These are phyloP conservation scores for Melanomma pulvis-pyrius DNA, from an alignment of 495 filamentous ascomycete genomes.

Conservation along the genomic window DNA sequence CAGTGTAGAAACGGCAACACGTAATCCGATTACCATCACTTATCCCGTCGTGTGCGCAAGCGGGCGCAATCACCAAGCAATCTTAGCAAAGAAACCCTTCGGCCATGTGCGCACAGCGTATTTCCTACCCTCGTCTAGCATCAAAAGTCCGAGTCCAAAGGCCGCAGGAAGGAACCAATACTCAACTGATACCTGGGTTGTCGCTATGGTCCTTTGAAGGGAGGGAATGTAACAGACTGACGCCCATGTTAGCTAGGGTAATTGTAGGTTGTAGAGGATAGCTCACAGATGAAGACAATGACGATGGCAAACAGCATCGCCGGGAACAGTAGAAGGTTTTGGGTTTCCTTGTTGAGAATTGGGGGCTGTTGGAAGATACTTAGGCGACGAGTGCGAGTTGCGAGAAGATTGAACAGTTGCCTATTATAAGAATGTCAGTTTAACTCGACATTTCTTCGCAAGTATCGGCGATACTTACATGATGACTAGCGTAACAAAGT, in stretches of 20 bases:
- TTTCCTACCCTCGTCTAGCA: slow-evolving; percentile 63
- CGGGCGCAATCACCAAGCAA: slow-evolving; percentile 53
- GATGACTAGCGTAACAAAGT: slow-evolving; percentile 74
- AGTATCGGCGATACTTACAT: slow-evolving; percentile 52
- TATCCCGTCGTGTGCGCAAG: background rate
- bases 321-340: slow-evolving; percentile 66
- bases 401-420: slow-evolving; percentile 73
- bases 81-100: slow-evolving; percentile 48
- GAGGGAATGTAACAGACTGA: slow-evolving; percentile 32
- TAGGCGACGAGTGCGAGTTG: slow-evolving; percentile 64
- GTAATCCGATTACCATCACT: background rate
- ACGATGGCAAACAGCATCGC: slow-evolving; percentile 64
- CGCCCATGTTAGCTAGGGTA: background rate
- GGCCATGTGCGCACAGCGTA: slow-evolving; percentile 55
- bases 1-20: no score
- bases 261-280: slow-evolving; percentile 45
- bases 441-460: background rate
- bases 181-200: slow-evolving; percentile 61
- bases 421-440: slow-evolving; percentile 37
- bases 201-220: slow-evolving; percentile 58
- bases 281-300: slow-evolving; percentile 45
- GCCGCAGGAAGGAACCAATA: slow-evolving; percentile 68
- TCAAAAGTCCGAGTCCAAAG: slow-evolving; percentile 62
- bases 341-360: slow-evolving; percentile 52
- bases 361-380: slow-evolving; percentile 69